Evolutionary conservation across 306 rosid genomes (phyloP).

Genomic region (Quercus glauca): DNA sequence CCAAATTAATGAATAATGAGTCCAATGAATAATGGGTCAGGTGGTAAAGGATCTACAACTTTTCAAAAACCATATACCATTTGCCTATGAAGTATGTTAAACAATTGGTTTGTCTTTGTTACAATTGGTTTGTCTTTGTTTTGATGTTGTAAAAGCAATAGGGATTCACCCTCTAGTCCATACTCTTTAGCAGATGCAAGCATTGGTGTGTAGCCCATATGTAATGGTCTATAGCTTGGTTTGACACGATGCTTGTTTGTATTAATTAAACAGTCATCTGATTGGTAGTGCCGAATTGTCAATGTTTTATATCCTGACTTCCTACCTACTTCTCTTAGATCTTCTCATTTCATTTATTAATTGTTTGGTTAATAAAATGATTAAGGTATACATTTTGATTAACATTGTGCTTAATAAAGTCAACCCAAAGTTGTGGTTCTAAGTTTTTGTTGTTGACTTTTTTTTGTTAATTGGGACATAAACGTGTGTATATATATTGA

Average conservation of each 20-base stretch:
- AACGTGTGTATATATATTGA: background rate
- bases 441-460: no score
- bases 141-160: background rate
- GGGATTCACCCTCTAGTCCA: background rate
- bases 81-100: background rate
- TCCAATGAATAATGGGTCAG: background rate
- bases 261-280: background rate
- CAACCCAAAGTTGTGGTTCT: no score
- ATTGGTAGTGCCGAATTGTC: background rate
- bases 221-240: background rate
- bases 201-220: background rate
- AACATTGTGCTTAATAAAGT: no score
- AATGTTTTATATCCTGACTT: background rate
- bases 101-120: background rate
- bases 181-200: background rate
- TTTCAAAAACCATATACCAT: background rate
- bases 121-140: background rate
- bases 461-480: background rate
- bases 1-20: background rate
- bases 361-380: background rate
- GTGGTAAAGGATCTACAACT: background rate
- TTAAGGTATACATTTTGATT: slow-evolving; percentile 15
- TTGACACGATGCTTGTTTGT: background rate
- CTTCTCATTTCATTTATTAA: background rate
- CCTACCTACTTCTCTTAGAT: background rate